A percentile compares a stretch with the other conserved stretches of the same genome.
Evolutionary conservation across 106 monocot genomes (phyloP).

Genomic region (Apostasia ramifera): DNA sequence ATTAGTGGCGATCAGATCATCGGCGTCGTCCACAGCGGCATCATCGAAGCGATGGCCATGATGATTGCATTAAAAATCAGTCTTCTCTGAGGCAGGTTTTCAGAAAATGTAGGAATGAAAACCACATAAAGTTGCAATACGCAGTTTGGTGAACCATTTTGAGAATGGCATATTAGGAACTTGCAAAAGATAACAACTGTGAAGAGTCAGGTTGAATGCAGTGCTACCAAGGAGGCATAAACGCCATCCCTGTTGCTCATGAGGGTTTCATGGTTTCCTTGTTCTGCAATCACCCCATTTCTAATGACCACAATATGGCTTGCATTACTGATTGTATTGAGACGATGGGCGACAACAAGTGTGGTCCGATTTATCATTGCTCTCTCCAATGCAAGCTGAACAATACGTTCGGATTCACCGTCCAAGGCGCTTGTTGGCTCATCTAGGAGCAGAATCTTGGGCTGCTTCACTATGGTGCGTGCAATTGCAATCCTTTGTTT

Average conservation of each 20-base stretch:
- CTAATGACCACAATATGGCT: conserved; percentile 14
- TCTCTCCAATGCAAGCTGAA: conserved; percentile 11
- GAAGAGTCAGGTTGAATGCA: conserved; percentile 9
- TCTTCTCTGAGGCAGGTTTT: too few species aligned
- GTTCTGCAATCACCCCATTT: conserved; percentile 14
- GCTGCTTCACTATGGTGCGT: conserved; percentile 14
- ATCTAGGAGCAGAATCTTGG: conserved; percentile 19
- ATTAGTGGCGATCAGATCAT: conserved; percentile 30
- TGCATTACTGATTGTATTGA: conserved; percentile 11
- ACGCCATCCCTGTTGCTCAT: conserved; percentile 12
- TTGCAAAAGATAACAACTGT: background rate
- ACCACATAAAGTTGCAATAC: too few species aligned
- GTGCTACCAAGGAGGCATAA: conserved; percentile 18
- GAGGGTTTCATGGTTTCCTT: conserved; percentile 14
- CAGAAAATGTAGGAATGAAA: too few species aligned
- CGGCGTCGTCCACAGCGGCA: conserved; percentile 39
- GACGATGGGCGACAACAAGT: conserved; percentile 12
- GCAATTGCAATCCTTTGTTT: conserved; percentile 19
- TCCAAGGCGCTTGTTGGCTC: conserved; percentile 19
- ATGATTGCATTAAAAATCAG: too few species aligned
- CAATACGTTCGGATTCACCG: conserved; percentile 11
- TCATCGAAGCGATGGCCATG: too few species aligned
- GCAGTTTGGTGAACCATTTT: too few species aligned
- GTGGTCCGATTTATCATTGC: conserved; percentile 19
- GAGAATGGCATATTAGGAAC: background rate